phyloP scores from a whole-genome alignment of 495 filamentous ascomycete species.

The Penicillium coffeae region DNA sequence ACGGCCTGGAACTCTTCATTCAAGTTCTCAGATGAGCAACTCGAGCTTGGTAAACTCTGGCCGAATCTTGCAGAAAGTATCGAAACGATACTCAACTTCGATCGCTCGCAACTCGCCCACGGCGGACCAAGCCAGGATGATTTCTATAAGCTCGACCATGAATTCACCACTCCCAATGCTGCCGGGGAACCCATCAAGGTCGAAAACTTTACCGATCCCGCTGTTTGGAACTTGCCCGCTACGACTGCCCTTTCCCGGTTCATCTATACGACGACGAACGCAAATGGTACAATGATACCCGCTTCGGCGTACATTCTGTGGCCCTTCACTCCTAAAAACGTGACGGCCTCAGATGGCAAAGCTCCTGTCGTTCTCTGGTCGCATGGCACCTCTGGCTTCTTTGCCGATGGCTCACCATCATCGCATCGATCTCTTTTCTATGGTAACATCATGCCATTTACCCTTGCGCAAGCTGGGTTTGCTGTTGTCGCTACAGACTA shows the following conservation, averaged over 20 bases:
- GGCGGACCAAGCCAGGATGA: conserved; percentile 23
- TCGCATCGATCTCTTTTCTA: conserved; percentile 45
- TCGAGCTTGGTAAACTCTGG: conserved; percentile 24
- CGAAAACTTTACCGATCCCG: conserved; percentile 30
- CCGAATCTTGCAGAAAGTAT: conserved; percentile 11
- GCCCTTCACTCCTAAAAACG: conserved; percentile 34
- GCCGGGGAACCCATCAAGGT: conserved; percentile 34
- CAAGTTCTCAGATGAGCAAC: conserved; percentile 23
- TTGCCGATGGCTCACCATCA: conserved; percentile 40
- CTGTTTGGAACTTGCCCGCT: conserved; percentile 32
- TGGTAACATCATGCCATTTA: conserved; percentile 37
- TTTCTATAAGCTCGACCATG: conserved; percentile 19
- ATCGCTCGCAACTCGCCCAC: conserved; percentile 33
- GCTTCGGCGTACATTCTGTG: conserved; percentile 51
- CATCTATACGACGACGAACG: conserved; percentile 42
- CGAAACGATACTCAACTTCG: conserved; percentile 30
- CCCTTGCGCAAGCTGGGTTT: conserved; percentile 46
- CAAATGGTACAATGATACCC: conserved; percentile 45
- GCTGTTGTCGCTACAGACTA: conserved; percentile 56
- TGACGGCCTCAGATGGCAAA: conserved; percentile 4
- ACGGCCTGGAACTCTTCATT: conserved; percentile 36
- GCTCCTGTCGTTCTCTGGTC: conserved; percentile 47
- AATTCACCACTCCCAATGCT: conserved; percentile 13
- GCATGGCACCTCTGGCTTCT: conserved; percentile 51
- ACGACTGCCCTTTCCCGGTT: conserved; percentile 44